A percentile compares a stretch with the other conserved stretches of the same genome.
Evolutionary conservation across 2,329 filamentous ascomycete species (phyloP).

Genomic region (Phialocephala subalpina): DNA sequence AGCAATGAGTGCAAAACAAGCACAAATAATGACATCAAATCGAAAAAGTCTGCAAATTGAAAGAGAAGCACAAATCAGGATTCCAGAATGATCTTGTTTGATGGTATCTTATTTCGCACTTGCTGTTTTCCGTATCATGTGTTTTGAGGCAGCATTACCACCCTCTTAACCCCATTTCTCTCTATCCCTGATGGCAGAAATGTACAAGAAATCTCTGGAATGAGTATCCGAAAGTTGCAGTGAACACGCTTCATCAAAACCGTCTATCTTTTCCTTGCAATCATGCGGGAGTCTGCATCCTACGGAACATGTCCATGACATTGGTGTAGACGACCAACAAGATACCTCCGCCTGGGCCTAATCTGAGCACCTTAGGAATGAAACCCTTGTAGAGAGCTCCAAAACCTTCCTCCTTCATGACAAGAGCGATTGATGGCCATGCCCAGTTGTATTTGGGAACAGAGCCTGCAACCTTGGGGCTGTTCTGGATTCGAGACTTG

Average conservation of each 20-base stretch:
- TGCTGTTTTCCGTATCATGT: neutral
- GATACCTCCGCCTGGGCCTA: conserved; percentile 71
- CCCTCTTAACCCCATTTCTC: conserved; percentile 9
- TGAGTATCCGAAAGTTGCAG: conserved; percentile 10
- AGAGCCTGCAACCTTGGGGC: conserved; percentile 79
- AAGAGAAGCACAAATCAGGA: neutral
- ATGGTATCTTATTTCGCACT: conserved; percentile 5
- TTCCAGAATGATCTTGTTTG: neutral
- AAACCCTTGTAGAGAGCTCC: conserved; percentile 96
- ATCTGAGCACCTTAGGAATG: conserved; percentile 87
- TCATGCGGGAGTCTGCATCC: conserved; percentile 48
- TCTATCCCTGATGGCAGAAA: conserved; percentile 18
- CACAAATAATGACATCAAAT: neutral
- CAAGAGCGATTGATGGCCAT: conserved; percentile 83
- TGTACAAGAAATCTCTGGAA: conserved; percentile 17
- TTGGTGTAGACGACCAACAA: conserved; percentile 87
- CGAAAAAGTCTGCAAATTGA: neutral
- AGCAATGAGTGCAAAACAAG: neutral
- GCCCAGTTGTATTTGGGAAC: conserved; percentile 99
- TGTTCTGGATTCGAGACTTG: conserved; percentile 98
- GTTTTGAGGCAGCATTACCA: conserved; percentile 3
- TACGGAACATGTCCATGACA: conserved; percentile 92
- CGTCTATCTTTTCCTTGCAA: neutral
- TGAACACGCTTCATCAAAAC: neutral
- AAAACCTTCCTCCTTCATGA: conserved; percentile 94